These are phyloP conservation scores for Monilinia aucupariae DNA, from an alignment of 2,329 filamentous ascomycete genomes.

Conservation along the genomic window DNA sequence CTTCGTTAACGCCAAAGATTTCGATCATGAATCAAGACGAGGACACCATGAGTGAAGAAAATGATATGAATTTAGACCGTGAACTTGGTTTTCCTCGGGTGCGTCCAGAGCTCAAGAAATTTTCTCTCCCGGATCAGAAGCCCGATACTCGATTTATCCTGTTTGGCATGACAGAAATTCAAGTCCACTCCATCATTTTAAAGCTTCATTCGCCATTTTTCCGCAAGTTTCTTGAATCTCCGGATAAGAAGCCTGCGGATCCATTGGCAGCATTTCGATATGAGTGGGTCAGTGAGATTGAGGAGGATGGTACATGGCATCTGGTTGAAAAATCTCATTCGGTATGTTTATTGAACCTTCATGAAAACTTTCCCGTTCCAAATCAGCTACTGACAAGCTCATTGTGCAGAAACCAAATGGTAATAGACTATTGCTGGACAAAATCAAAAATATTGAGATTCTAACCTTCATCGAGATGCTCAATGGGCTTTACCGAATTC, in stretches of 20 bases:
- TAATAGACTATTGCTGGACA: background rate
- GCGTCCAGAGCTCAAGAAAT: background rate
- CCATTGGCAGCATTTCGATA: constrained; percentile 8
- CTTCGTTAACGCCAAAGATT: too few relatives aligned
- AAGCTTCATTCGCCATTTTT: background rate
- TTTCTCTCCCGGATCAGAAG: background rate
- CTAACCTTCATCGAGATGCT: background rate
- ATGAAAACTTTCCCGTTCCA: background rate
- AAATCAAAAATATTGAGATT: background rate
- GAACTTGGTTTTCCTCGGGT: background rate
- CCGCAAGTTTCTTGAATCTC: background rate
- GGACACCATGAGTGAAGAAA: background rate
- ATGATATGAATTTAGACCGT: too few relatives aligned
- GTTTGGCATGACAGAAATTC: background rate
- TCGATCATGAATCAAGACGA: background rate
- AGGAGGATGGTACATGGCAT: constrained; percentile 20
- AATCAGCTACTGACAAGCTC: background rate
- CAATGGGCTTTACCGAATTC: background rate
- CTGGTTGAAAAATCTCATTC: constrained; percentile 11
- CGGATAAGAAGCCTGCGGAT: background rate
- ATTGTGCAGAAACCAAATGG: background rate
- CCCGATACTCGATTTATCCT: background rate
- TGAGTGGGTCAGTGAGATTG: constrained; percentile 21
- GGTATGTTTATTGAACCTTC: background rate
- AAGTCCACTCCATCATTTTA: background rate